Evolutionary conservation across 352 stramenopile species (phyloP), one percentile per base, ranked within the genome.

Genomic region (Globisporangium perplexum): DNA sequence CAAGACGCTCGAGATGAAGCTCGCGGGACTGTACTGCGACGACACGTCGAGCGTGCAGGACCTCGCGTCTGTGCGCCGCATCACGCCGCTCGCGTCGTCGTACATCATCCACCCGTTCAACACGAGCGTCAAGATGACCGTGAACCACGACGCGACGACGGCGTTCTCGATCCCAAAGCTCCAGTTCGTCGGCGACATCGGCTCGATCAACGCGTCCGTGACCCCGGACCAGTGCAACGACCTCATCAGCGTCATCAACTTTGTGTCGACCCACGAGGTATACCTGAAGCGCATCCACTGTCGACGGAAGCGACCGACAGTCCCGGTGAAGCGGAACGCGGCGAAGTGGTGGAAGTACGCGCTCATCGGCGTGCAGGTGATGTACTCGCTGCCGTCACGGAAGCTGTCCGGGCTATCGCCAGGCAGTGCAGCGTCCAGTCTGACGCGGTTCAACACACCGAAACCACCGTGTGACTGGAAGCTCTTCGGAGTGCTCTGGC

Each of bases 241-340:
- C 47, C 51, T 94, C 22, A 77, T 90, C 30, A 78, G 71, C n/a
- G 71, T 86, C 22, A 62, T 87, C 38, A 83, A 90, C 53, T 94
- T 81, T 41, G 57, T 94, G n/a, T 86, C 77, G 11, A 78, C 71
- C 0, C 82, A 94, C 49, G 83, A 94, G 38, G 71, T 81, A 59
- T 92, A 90, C 60, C 67, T 95, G 26, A 93, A 93, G 58, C 73
- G 78, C 5, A 77, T 92, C 48, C 82, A 92, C 49, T 90, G 78
- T 38, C 72, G 80, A 22, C 73, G 75, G 47, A 78, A 86, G 35
- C 70, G 84, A 10, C 82, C 82, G 18, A 72, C 51, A 14, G 67
- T 77, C 31, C 54, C 77, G 14, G 58, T 90, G 24, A 67, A 63
- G 15, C 66, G 65, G 3, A 71, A 90, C 36, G 62, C 74, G 3